Conservation (phyloP, 2,329 filamentous ascomycete genomes). For the Pseudogymnoascus sp. region DNA sequence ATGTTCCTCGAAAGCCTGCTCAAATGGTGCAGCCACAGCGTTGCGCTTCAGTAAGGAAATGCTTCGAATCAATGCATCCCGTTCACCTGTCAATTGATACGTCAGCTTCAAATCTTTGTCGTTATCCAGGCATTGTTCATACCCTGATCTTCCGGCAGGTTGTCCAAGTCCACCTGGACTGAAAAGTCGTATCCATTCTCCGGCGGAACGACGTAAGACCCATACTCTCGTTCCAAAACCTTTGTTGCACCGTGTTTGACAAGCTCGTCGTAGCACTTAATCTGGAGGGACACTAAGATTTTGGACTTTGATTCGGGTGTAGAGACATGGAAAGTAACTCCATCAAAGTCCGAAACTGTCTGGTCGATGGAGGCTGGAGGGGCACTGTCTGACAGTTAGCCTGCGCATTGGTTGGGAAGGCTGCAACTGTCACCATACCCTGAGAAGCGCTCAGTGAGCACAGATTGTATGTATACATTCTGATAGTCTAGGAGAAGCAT, state of each 20-base stretch:
- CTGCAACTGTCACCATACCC: slow-evolving; percentile 19
- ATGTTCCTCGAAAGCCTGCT: slow-evolving; percentile 92
- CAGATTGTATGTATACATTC: slow-evolving; percentile 93
- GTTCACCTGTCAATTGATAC: slow-evolving; percentile 50
- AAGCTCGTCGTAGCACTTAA: slow-evolving; percentile 90
- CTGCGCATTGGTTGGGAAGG: slow-evolving; percentile 17
- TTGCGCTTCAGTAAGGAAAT: slow-evolving; percentile 94
- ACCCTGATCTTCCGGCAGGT: slow-evolving; percentile 73
- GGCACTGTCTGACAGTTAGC: slow-evolving; percentile 46
- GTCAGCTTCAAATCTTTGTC: slow-evolving; percentile 10
- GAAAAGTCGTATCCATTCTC: slow-evolving; percentile 97
- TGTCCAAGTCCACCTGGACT: slow-evolving; percentile 79
- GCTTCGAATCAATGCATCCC: slow-evolving; percentile 77
- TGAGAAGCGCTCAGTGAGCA: slow-evolving; percentile 83
- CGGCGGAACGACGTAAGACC: slow-evolving; percentile 75
- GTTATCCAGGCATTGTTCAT: slow-evolving; percentile 11
- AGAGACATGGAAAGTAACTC: slow-evolving; percentile 96
- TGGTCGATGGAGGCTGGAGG: slow-evolving; percentile 88
- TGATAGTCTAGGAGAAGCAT: slow-evolving; percentile 98
- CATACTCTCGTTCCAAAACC: slow-evolving; percentile 91
- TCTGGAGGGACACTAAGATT: slow-evolving; percentile 88
- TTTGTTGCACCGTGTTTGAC: slow-evolving; percentile 87
- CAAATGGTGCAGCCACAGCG: slow-evolving; percentile 96
- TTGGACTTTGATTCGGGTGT: slow-evolving; percentile 90
- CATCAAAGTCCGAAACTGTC: slow-evolving; percentile 97